A percentile compares a stretch with the other conserved stretches of the same genome.
These are phyloP conservation scores for Phytophthora pinifolia DNA, from an alignment of 352 stramenopile species.

Conservation along the genomic window DNA sequence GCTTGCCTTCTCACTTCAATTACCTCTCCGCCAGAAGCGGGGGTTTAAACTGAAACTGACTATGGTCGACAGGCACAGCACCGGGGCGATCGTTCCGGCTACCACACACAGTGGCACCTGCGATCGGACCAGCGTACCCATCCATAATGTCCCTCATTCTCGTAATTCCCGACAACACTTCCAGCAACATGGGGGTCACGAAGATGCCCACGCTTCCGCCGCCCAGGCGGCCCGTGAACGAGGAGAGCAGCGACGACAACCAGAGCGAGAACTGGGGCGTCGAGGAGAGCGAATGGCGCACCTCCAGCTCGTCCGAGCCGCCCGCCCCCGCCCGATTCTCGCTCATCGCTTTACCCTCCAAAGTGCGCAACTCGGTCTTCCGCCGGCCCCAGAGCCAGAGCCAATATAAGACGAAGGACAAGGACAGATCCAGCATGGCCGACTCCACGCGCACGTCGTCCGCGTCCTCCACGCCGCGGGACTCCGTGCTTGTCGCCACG, in stretches of 20 bases:
- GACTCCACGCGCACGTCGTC: constrained; percentile 35
- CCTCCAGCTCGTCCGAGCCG: constrained; percentile 47
- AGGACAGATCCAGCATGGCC: constrained; percentile 27
- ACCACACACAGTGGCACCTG: constrained; percentile 11
- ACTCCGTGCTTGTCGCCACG: constrained; percentile 13
- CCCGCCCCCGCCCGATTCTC: constrained; percentile 38
- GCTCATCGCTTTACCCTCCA: constrained; percentile 39
- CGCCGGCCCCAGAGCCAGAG: constrained; percentile 8
- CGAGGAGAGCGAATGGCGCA: constrained; percentile 52
- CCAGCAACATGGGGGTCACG: constrained; percentile 13
- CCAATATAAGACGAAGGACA: constrained; percentile 26
- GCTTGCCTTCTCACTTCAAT: too few species aligned
- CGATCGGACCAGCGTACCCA: constrained; percentile 19
- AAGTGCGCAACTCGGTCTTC: constrained; percentile 50
- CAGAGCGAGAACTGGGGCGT: constrained; percentile 38
- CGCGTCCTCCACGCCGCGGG: constrained; percentile 27
- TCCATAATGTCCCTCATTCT: constrained; percentile 14
- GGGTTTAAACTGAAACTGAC: constrained; percentile 5
- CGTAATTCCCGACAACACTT: background rate
- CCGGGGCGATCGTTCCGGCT: constrained; percentile 2
- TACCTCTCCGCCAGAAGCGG: background rate
- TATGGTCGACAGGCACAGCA: constrained; percentile 23
- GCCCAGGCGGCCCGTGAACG: background rate
- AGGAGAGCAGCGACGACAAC: constrained; percentile 37
- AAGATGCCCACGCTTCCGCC: constrained; percentile 7